Evolutionary conservation across 768 basidiomycete species (phyloP).

Genomic region (Boletus coccyginus): DNA sequence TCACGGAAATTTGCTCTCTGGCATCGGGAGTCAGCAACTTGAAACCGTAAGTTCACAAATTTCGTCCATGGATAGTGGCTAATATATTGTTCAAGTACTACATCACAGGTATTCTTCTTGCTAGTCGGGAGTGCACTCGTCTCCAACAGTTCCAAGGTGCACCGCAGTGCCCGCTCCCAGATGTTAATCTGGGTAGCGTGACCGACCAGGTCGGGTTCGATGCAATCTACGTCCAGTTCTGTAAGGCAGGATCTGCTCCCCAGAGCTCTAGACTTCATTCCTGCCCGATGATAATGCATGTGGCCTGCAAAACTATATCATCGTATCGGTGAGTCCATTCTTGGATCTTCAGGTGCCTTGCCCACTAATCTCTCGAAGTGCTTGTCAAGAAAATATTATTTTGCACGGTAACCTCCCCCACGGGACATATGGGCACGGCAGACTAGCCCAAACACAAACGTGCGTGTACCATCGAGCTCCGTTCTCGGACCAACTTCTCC

Average conservation of each 20-base stretch:
- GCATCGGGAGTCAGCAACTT: conserved; percentile 18
- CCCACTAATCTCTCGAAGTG: conserved; percentile 7
- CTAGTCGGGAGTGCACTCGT: background rate
- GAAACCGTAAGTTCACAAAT: conserved; percentile 11
- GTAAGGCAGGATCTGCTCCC: conserved; percentile 15
- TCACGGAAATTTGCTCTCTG: conserved; percentile 26
- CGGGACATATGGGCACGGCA: conserved; percentile 47
- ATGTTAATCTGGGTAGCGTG: conserved; percentile 56
- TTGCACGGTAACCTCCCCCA: conserved; percentile 10
- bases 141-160: conserved; percentile 15
- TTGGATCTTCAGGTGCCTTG: background rate
- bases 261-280: background rate
- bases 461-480: conserved; percentile 14
- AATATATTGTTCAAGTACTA: conserved; percentile 47
- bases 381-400: background rate
- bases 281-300: conserved; percentile 43
- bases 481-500: background rate
- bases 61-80: background rate
- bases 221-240: conserved; percentile 73
- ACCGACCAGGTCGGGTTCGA: conserved; percentile 64
- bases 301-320: conserved; percentile 48
- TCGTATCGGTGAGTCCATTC: conserved; percentile 44
- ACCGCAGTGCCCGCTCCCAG: conserved; percentile 63
- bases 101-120: conserved; percentile 41
- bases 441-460: conserved; percentile 40